A percentile compares a stretch with the other conserved stretches of the same genome.
Evolutionary conservation across 441 rosid genomes (phyloP).

Genomic region (Brassica balearica): DNA sequence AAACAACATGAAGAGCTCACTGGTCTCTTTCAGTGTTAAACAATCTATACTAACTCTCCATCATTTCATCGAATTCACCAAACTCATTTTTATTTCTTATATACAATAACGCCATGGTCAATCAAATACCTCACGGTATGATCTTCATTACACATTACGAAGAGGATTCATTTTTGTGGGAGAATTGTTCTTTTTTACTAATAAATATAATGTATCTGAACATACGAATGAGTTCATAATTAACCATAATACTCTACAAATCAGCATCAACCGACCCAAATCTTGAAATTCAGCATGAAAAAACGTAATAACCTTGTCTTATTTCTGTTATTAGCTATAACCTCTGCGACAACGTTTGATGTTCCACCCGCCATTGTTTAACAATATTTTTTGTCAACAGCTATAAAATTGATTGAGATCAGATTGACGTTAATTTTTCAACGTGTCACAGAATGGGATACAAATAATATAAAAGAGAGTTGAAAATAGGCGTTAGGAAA

Average conservation of each 20-base stretch:
- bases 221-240: not conserved
- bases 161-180: not conserved
- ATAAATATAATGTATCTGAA: not conserved
- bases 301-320: not conserved
- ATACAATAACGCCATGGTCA: constrained; percentile 16
- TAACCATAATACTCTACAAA: constrained; percentile 9
- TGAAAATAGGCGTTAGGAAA: constrained; percentile 3
- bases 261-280: not conserved
- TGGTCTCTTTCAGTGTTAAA: constrained; percentile 42
- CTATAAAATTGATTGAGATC: not conserved
- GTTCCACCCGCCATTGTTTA: not conserved
- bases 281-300: not conserved
- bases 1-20: constrained; percentile 46
- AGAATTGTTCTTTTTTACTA: not conserved
- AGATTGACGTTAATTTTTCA: not conserved
- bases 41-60: constrained; percentile 30
- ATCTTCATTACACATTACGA: constrained; percentile 18
- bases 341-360: not conserved
- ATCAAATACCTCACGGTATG: constrained; percentile 9
- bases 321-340: not conserved
- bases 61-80: constrained; percentile 37
- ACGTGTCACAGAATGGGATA: not conserved
- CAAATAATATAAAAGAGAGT: not conserved
- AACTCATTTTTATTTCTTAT: constrained; percentile 26
- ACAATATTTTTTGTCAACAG: not conserved